Evolutionary conservation across 1,284 basidiomycete species (phyloP).

Genomic region (Ustilago trichophora): DNA sequence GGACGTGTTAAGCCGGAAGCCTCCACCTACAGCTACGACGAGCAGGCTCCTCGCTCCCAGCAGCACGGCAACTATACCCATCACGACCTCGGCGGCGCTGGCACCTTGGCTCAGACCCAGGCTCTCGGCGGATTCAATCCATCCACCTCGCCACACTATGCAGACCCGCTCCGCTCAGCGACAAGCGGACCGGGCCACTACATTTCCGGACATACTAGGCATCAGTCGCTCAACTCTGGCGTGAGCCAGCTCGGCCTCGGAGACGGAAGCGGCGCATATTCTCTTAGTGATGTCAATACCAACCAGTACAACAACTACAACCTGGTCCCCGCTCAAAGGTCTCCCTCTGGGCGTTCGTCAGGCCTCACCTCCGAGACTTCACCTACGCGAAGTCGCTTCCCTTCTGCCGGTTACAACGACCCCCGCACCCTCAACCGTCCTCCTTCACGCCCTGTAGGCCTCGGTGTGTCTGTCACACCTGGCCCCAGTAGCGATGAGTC

Average conservation of each 20-base stretch:
- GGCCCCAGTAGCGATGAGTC: slow-evolving; percentile 35
- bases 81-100: slow-evolving; percentile 31
- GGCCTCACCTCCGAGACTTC: slow-evolving; percentile 25
- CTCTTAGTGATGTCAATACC: slow-evolving; percentile 27
- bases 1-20: slow-evolving; percentile 31
- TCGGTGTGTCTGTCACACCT: slow-evolving; percentile 28
- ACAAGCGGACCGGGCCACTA: slow-evolving; percentile 11
- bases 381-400: slow-evolving; percentile 38
- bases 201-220: slow-evolving; percentile 24
- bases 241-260: slow-evolving; percentile 36
- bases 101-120: slow-evolving; percentile 33
- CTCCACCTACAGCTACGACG: slow-evolving; percentile 34
- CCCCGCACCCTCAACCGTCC: slow-evolving; percentile 25
- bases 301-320: slow-evolving; percentile 47
- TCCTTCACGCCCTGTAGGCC: slow-evolving; percentile 29
- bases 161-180: slow-evolving; percentile 10
- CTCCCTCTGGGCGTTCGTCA: slow-evolving; percentile 22
- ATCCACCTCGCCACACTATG: slow-evolving; percentile 29
- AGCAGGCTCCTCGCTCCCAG: slow-evolving; percentile 46
- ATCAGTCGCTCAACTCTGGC: slow-evolving; percentile 39
- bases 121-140: slow-evolving; percentile 34
- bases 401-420: slow-evolving; percentile 36
- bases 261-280: slow-evolving; percentile 20
- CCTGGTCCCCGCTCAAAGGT: slow-evolving; percentile 33
- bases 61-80: slow-evolving; percentile 47